Evolutionary conservation across 140 eudicot genomes (phyloP), one percentile per base, ranked within the genome.

Genomic region (Cichorium intybus): DNA sequence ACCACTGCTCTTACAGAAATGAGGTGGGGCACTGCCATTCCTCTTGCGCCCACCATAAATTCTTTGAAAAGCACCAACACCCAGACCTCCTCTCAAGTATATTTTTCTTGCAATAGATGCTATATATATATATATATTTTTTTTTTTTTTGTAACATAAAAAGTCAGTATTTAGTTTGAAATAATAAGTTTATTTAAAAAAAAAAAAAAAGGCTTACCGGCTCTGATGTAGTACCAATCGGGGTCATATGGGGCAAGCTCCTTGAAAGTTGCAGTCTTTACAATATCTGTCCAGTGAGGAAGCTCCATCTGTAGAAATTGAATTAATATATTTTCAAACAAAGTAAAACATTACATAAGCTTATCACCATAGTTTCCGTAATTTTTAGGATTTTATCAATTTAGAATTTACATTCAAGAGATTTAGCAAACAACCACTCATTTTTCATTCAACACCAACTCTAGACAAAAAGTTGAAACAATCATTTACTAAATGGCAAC

Each of bases 51-150:
- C 91, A 54, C 91, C 87, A 64, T 84, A 80, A 43, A 84, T 80
- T 59, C 91, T 80, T 41, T 69, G 64, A 59, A 84, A 84, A 7
- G 73, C 87, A 61, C 86, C 90, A 56, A 84, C 81, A 16, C 90
- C 84, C 56, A 84, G 53, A 14, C 90, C 90, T 27, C 90, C 90
- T 51, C 90, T 70, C 68, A 84, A 35, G 74, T 80, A 84, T 37
- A 84, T 74, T 51, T 84, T 84, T 75, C 90, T 80, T 43, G 90
- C 90, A 79, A 84, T 84, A 0, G 90, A 84, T 70, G 90, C 90
- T 80, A 39, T 50, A n/a, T n/a, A n/a, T n/a, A n/a, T n/a, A n/a
- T n/a, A n/a, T n/a, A n/a, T n/a, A n/a, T n/a, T n/a, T n/a, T n/a
- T n/a, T n/a, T n/a, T n/a, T n/a, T n/a, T n/a, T n/a, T n/a, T n/a